Evolutionary conservation across 352 stramenopile genomes (phyloP), one percentile per base, ranked within the genome.

Genomic region (Thraustochytrium striatum): DNA sequence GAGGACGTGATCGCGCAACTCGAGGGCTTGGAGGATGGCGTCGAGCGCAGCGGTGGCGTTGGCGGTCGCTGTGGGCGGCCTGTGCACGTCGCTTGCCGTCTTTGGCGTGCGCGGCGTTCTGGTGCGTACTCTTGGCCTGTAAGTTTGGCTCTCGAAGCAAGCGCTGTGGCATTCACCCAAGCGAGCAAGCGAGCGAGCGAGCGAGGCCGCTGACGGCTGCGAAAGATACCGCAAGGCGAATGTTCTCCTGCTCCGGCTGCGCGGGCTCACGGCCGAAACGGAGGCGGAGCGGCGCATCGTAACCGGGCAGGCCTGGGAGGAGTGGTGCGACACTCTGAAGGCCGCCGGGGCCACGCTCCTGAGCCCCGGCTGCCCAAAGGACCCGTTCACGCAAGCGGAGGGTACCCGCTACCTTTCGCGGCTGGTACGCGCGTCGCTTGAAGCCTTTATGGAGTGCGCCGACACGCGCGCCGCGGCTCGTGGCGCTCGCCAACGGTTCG

Each of bases 301-400:
- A 3, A 80, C 61, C 32, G 70, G 70, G n/a, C n/a, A 80, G 47
- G 70, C 70, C 8, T 80, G 70, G 70, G 70, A 16, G 19, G 70
- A 69, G 30, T 80, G 33, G 19, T 80, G 70, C 58, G 70, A 80
- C 57, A 61, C 70, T 7, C 52, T 80, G n/a, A 80, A 80, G 28
- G 28, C 70, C 3, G 70, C 70, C 13, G 70, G 70, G 25, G 70
- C 70, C 9, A 59, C n/a, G 16, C 38, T 80, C 30, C 41, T 80
- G 16, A 38, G 55, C 28, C 70, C 70, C 9, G 70, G 70, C 11
- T 72, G 55, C 70, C 70, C 70, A 5, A 59, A 57, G 5, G 70
- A 80, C 36, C 25, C 70, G 5, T 80, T 80, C 33, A 81, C 55
- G 2, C 70, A 80, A 28, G 70, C 70, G 21, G 70, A 80, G 41